Evolutionary conservation across 768 basidiomycete species (phyloP).

Genomic region (Tricholoma sp.): DNA sequence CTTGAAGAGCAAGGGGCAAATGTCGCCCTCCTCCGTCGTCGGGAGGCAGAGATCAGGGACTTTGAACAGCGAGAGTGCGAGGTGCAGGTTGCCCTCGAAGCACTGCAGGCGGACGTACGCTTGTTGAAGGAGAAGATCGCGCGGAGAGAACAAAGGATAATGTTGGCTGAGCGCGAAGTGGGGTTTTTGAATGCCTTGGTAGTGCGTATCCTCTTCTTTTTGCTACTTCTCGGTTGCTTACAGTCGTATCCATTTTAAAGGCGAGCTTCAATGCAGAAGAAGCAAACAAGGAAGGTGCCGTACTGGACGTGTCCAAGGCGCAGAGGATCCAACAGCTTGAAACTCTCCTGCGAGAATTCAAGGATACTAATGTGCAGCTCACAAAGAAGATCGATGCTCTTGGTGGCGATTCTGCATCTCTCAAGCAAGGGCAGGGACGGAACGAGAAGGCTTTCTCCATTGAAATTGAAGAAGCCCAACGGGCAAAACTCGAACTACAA

Average conservation of each 20-base stretch:
- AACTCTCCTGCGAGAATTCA: slow-evolving; percentile 49
- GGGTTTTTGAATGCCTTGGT: slow-evolving; percentile 64
- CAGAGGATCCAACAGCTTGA: slow-evolving; percentile 53
- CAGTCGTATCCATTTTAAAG: slow-evolving; percentile 24
- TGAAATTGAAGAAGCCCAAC: slow-evolving; percentile 27
- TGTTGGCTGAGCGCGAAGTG: slow-evolving; percentile 51
- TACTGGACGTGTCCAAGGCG: slow-evolving; percentile 30
- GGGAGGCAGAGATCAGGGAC: slow-evolving; percentile 47
- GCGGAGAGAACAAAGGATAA: slow-evolving; percentile 25
- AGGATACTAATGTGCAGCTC: slow-evolving; percentile 40
- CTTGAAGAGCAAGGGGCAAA: slow-evolving; percentile 65
- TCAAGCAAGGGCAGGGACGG: slow-evolving; percentile 21
- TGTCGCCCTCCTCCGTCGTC: slow-evolving; percentile 44
- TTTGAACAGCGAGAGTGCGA: slow-evolving; percentile 33
- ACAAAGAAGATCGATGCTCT: slow-evolving; percentile 43
- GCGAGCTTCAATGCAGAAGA: slow-evolving; percentile 64
- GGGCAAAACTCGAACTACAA: slow-evolving; percentile 29
- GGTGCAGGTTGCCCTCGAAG: slow-evolving; percentile 24
- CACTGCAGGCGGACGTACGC: slow-evolving; percentile 31
- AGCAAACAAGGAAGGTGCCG: slow-evolving; percentile 15
- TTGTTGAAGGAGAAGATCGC: slow-evolving; percentile 32
- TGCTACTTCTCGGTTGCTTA: background rate
- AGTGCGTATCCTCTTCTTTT: slow-evolving; percentile 32
- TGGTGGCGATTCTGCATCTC: slow-evolving; percentile 26
- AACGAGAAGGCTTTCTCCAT: slow-evolving; percentile 31